Evolutionary conservation across 768 basidiomycete genomes (phyloP), one percentile per base, ranked within the genome.

Genomic region (Suillus lakei): DNA sequence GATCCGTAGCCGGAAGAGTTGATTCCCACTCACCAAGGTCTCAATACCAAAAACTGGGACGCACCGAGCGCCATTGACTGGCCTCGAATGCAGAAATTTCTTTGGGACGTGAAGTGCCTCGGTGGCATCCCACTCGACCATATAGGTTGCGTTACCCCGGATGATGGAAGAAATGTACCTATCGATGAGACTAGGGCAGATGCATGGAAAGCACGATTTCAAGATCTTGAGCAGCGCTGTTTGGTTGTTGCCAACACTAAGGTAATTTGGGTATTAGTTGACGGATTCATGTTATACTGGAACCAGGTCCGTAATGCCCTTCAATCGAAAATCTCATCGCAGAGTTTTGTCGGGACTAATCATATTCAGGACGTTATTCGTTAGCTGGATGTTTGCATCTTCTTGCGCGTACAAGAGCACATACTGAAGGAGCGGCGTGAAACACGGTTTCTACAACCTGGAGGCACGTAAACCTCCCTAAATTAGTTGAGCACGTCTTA

Each of bases 281-380:
- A 99, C 68, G 97, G 98, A 0, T 99, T 99, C 78, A 78, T 99
- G 68, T 77, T 98, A 46, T 98, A 96, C 73, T 98, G 93, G 92
- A 85, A 96, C 73, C 80, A 86, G 74, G 95, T 93, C 71, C 62
- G 21, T 30, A 13, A 46, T 62, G 4, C 13, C 54, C 23, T 26
- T 50, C 34, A n/a, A 16, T 55, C 12, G 8, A 13, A 4, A 36
- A 23, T 4, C 6, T 56, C n/a, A 36, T 36, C 7, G n/a, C 34
- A 9, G 13, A 15, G 34, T 23, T 23, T 16, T 34, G 34, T 54
- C 21, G 55, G 16, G 9, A 56, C 23, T 9, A 15, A 5, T 18
- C 34, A 15, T 4, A 8, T 26, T 34, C 70, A 95, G 89, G 88
- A 88, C 63, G 84, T 92, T 9, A 86, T 92, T 64, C 85, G 88